phyloP scores from a whole-genome alignment of 192 early-diverging fungal genomes.

The Coemansia sp. region DNA sequence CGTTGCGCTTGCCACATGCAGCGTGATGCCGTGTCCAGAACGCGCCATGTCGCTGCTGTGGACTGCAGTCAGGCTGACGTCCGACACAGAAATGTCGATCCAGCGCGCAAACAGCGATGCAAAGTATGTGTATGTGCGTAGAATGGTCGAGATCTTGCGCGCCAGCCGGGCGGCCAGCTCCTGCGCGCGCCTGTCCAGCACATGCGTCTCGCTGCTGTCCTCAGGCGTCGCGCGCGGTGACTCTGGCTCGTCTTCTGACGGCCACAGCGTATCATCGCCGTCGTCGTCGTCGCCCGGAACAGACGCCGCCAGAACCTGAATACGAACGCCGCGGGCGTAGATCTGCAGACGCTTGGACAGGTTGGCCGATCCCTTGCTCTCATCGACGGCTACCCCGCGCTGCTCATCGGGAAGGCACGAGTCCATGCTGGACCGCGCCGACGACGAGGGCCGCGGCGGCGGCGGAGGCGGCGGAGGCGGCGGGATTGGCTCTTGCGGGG shows the following conservation, averaged over 20 bases:
- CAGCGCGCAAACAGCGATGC: slow-evolving; percentile 43
- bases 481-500: too few species aligned
- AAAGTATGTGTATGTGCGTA: slow-evolving; percentile 45
- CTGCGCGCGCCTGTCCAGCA: slow-evolving; percentile 21
- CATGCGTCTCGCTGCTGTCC: slow-evolving; percentile 1
- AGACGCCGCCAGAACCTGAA: slow-evolving; percentile 19
- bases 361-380: not conserved
- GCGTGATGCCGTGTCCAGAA: slow-evolving; percentile 37
- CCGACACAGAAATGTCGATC: slow-evolving; percentile 39
- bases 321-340: slow-evolving; percentile 39
- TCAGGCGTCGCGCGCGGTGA: not conserved
- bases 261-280: not conserved
- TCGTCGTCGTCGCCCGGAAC: slow-evolving; percentile 1
- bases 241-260: not conserved
- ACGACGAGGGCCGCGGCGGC: too few species aligned
- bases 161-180: slow-evolving; percentile 35
- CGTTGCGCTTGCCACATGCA: slow-evolving; percentile 25
- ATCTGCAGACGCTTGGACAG: slow-evolving; percentile 43
- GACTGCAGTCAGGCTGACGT: slow-evolving; percentile 31
- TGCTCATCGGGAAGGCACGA: not conserved
- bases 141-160: slow-evolving; percentile 22
- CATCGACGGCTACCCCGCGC: not conserved
- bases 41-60: slow-evolving; percentile 38
- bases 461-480: too few species aligned
- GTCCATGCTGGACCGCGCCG: too few species aligned